Percentiles rank a stretch among this genome's conserved stretches.
Conservation (phyloP, 2,329 filamentous ascomycete genomes). For the Clarireedia homoeocarpa region DNA sequence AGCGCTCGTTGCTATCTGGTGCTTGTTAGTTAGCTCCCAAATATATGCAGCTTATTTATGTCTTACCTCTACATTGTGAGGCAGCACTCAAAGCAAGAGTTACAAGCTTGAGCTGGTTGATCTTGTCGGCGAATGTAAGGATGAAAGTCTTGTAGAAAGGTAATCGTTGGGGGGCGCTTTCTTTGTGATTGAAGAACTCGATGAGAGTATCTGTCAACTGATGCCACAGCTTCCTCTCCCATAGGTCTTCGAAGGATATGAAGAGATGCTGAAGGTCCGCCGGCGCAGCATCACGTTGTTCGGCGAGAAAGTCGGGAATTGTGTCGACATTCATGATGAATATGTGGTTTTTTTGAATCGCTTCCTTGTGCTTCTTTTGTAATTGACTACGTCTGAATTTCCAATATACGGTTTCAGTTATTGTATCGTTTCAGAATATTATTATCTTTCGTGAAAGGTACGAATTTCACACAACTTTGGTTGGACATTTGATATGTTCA, state of each 20-base stretch:
- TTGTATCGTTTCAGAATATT: neutral
- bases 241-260: slow-evolving; percentile 88
- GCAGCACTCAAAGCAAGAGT: slow-evolving; percentile 82
- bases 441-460: neutral
- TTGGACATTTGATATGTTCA: slow-evolving; percentile 9
- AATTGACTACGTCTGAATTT: neutral
- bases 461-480: neutral
- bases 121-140: slow-evolving; percentile 93
- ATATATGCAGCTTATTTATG: neutral
- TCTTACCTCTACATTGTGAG: slow-evolving; percentile 67
- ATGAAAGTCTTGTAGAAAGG: slow-evolving; percentile 92
- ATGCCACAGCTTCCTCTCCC: slow-evolving; percentile 99
- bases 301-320: slow-evolving; percentile 84
- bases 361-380: neutral
- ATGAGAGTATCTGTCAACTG: slow-evolving; percentile 87
- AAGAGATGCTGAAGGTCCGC: slow-evolving; percentile 83
- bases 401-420: neutral
- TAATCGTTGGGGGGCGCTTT: slow-evolving; percentile 78
- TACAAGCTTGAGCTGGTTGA: slow-evolving; percentile 97
- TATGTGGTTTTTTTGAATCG: slow-evolving; percentile 2
- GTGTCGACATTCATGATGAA: slow-evolving; percentile 70
- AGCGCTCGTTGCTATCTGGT: slow-evolving; percentile 75
- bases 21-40: slow-evolving; percentile 10
- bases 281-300: slow-evolving; percentile 81
- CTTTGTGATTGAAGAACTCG: slow-evolving; percentile 76